phyloP scores from a whole-genome alignment of 1,284 basidiomycete species.

The Bjerkandera adusta region DNA sequence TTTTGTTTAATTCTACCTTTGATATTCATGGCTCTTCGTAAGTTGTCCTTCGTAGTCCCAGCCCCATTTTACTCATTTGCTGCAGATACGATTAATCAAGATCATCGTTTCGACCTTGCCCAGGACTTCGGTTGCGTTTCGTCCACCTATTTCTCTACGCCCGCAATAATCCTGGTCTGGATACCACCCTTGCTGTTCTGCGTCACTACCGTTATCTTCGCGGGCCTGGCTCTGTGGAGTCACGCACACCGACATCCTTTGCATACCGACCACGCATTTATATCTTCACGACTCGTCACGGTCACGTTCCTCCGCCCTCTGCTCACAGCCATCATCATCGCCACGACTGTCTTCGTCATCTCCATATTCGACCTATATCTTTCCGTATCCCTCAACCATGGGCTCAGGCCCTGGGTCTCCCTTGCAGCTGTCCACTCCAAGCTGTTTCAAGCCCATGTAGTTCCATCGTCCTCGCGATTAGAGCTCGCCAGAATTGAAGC shows the following conservation, averaged over 20 bases:
- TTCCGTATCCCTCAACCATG: slow-evolving; percentile 35
- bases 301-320: slow-evolving; percentile 43
- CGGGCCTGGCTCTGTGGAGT: slow-evolving; percentile 30
- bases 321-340: slow-evolving; percentile 31
- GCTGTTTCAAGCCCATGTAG: slow-evolving; percentile 25
- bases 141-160: slow-evolving; percentile 50
- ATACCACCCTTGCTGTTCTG: slow-evolving; percentile 53
- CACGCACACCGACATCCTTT: slow-evolving; percentile 35
- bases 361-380: slow-evolving; percentile 37
- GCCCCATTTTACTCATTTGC: slow-evolving; percentile 6
- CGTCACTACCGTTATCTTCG: slow-evolving; percentile 38
- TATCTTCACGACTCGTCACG: slow-evolving; percentile 22
- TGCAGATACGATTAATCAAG: slow-evolving; percentile 62
- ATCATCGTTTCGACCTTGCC: slow-evolving; percentile 66
- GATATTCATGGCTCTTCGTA: slow-evolving; percentile 58
- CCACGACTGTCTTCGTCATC: slow-evolving; percentile 33
- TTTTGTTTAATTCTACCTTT: slow-evolving; percentile 55
- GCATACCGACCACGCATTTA: slow-evolving; percentile 23
- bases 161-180: slow-evolving; percentile 55
- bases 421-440: slow-evolving; percentile 35
- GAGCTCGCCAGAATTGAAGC: slow-evolving; percentile 24
- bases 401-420: slow-evolving; percentile 30
- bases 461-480: slow-evolving; percentile 18
- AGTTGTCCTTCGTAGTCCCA: slow-evolving; percentile 26
- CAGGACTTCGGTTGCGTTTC: slow-evolving; percentile 64